phyloP scores from a whole-genome alignment of 2,329 filamentous ascomycete species.

The Zymoseptoria pseudotritici region DNA sequence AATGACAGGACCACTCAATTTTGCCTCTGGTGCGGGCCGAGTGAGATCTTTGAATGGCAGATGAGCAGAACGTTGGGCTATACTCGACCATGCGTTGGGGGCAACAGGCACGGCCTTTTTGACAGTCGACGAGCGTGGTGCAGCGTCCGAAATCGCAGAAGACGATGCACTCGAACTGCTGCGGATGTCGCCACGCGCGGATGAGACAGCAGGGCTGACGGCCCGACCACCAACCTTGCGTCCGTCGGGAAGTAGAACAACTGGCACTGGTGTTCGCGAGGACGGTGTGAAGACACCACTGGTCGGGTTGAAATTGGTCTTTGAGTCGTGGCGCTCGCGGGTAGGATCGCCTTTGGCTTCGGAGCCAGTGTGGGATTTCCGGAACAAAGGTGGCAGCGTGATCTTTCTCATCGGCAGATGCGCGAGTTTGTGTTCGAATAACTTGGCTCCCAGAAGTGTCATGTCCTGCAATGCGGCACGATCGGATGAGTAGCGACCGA shows the following conservation, averaged over 20 bases:
- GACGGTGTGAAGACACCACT: conserved; percentile 22
- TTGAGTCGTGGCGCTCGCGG: conserved; percentile 23
- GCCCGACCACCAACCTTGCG: neutral
- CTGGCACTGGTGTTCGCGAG: conserved; percentile 10
- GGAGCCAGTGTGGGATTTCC: conserved; percentile 41
- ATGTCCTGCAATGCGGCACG: conserved; percentile 41
- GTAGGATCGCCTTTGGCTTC: conserved; percentile 20
- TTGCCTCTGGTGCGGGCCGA: conserved; percentile 6
- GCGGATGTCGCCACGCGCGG: conserved; percentile 7
- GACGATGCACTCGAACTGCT: conserved; percentile 15
- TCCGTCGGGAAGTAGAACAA: conserved; percentile 12
- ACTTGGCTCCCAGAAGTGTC: conserved; percentile 50
- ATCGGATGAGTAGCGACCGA: conserved; percentile 45
- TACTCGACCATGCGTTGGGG: conserved; percentile 15
- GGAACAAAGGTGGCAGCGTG: conserved; percentile 48
- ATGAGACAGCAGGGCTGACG: conserved; percentile 3
- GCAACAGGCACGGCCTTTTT: neutral
- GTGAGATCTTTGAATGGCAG: conserved; percentile 16
- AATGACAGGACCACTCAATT: conserved; percentile 28
- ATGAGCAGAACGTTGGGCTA: conserved; percentile 11
- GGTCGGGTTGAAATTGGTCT: conserved; percentile 23
- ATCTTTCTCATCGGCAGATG: conserved; percentile 44
- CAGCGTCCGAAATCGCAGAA: conserved; percentile 13
- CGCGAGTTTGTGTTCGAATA: conserved; percentile 48
- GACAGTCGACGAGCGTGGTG: conserved; percentile 1